A percentile compares a stretch with the other conserved stretches of the same genome.
These are phyloP conservation scores for Beauveria sp. DNA, from an alignment of 2,329 filamentous ascomycete species.

Conservation along the genomic window DNA sequence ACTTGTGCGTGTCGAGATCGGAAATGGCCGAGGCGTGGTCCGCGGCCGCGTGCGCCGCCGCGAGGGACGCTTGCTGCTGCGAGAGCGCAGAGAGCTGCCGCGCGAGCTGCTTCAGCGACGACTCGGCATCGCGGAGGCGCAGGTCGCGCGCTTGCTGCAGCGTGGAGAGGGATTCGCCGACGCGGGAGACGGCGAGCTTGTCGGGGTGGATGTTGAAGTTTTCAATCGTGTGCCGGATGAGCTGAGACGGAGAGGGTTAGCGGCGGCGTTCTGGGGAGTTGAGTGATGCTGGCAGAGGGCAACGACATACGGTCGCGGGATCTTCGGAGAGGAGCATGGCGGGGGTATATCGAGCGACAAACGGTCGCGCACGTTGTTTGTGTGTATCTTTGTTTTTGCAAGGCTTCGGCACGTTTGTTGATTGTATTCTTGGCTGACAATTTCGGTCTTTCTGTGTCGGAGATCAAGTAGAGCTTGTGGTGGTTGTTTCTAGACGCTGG, in stretches of 20 bases:
- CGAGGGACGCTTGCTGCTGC: conserved; percentile 69
- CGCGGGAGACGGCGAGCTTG: conserved; percentile 73
- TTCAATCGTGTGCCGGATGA: conserved; percentile 82
- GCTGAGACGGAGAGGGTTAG: conserved; percentile 37
- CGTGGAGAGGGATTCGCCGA: conserved; percentile 73
- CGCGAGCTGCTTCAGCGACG: conserved; percentile 61
- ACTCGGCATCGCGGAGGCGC: conserved; percentile 63
- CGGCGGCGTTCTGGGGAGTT: neutral
- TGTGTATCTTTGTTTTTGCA: neutral
- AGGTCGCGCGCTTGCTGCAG: conserved; percentile 79
- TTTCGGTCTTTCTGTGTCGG: too few relatives aligned
- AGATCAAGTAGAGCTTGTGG: too few relatives aligned
- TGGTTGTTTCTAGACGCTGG: neutral
- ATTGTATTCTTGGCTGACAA: too few relatives aligned
- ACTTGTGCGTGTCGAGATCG: conserved; percentile 85
- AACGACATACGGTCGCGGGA: conserved; percentile 66
- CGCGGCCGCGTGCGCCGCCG: conserved; percentile 65
- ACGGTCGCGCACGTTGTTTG: neutral
- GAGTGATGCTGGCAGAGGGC: neutral
- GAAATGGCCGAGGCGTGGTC: conserved; percentile 80
- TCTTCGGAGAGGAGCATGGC: conserved; percentile 90
- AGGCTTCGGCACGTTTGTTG: too few relatives aligned
- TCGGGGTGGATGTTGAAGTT: conserved; percentile 95
- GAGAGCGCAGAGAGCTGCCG: conserved; percentile 69
- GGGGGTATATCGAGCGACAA: neutral